Conservation (phyloP, 2,329 filamentous ascomycete genomes). For the Botryotinia convoluta region DNA sequence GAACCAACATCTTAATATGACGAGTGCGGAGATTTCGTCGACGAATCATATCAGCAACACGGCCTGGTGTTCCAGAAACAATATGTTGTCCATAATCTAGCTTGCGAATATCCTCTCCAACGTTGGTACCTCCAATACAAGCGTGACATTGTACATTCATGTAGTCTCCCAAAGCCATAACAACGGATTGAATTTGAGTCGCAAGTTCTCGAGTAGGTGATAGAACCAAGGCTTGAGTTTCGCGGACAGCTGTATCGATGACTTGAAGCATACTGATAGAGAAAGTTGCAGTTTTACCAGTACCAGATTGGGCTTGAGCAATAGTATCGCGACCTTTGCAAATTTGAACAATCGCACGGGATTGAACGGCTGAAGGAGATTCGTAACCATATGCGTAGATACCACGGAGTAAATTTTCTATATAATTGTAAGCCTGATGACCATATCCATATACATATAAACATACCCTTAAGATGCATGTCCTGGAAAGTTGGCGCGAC, state of each 20-base stretch:
- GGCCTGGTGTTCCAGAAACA: slow-evolving; percentile 94
- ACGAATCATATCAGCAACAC: slow-evolving; percentile 83
- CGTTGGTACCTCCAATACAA: slow-evolving; percentile 96
- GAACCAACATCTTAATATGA: slow-evolving; percentile 75
- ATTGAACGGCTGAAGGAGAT: slow-evolving; percentile 95
- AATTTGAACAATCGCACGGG: slow-evolving; percentile 95
- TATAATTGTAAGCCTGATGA: slow-evolving; percentile 42
- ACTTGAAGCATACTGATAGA: slow-evolving; percentile 95
- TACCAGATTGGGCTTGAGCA: slow-evolving; percentile 94
- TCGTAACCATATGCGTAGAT: slow-evolving; percentile 99
- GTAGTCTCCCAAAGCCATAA: slow-evolving; percentile 99
- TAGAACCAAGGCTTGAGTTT: slow-evolving; percentile 91
- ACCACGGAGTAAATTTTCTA: slow-evolving; percentile 83
- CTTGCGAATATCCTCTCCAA: slow-evolving; percentile 96
- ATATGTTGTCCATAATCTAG: slow-evolving; percentile 98
- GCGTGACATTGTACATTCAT: slow-evolving; percentile 99
- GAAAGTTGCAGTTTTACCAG: slow-evolving; percentile 95
- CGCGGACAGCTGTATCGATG: slow-evolving; percentile 87
- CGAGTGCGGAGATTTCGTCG: slow-evolving; percentile 69
- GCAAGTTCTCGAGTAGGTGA: slow-evolving; percentile 95
- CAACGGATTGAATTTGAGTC: slow-evolving; percentile 96
- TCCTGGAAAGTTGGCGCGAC: slow-evolving; percentile 92
- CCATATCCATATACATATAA: neutral
- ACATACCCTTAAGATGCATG: slow-evolving; percentile 79
- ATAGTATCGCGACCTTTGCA: slow-evolving; percentile 99